Percentiles rank a stretch among this genome's conserved stretches.
phyloP scores from a whole-genome alignment of 2,329 filamentous ascomycete species.

The Ascochyta pisi region DNA sequence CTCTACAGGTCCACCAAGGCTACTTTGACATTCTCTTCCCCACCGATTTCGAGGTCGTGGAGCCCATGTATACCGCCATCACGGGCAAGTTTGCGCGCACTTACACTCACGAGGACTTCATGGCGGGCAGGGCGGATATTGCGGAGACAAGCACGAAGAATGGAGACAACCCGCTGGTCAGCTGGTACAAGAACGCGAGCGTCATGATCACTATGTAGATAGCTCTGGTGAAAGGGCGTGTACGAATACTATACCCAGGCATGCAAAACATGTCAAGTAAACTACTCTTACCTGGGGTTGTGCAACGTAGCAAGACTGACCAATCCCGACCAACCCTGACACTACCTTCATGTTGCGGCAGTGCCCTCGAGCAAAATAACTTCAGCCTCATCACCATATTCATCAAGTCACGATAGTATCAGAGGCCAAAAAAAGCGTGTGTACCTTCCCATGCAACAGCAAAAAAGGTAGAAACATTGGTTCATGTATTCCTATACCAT shows the following conservation, averaged over 20 bases:
- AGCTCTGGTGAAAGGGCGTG: background rate
- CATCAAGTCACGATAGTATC: too few relatives aligned
- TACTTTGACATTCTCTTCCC: slow-evolving; percentile 99
- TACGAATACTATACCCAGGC: slow-evolving; percentile 5
- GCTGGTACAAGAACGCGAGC: slow-evolving; percentile 94
- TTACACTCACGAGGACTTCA: slow-evolving; percentile 86
- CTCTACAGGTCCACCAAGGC: slow-evolving; percentile 83
- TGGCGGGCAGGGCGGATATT: slow-evolving; percentile 86
- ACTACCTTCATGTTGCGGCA: too few relatives aligned
- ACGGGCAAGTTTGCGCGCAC: slow-evolving; percentile 91
- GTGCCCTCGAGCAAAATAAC: too few relatives aligned
- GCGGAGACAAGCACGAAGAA: slow-evolving; percentile 88
- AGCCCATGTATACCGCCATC: slow-evolving; percentile 89
- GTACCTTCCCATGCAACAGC: background rate
- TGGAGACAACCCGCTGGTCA: slow-evolving; percentile 91
- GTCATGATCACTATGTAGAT: slow-evolving; percentile 83
- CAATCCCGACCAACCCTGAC: background rate
- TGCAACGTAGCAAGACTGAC: background rate
- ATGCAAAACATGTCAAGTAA: background rate
- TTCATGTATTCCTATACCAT: slow-evolving; percentile 21
- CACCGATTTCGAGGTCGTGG: slow-evolving; percentile 89
- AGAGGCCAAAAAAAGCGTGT: background rate
- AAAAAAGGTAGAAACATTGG: slow-evolving; percentile 20
- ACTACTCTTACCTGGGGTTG: background rate
- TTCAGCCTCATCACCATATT: too few relatives aligned